Base-by-base conservation (phyloP, 768 basidiomycete species). In the Russula brevipes region DNA sequence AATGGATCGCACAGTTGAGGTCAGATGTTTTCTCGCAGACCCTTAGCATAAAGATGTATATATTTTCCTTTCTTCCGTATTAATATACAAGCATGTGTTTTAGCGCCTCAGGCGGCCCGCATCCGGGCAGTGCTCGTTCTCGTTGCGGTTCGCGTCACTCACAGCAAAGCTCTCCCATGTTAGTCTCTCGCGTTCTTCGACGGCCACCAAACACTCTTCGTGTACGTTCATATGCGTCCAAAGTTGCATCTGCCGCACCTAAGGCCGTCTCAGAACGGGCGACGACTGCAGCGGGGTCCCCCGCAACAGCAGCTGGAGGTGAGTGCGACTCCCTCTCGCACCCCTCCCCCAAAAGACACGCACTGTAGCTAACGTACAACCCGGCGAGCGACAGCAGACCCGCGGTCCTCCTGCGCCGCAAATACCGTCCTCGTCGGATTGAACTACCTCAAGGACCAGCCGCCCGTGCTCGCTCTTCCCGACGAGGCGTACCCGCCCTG, bases 401-500 rank as follows among this genome's bases (percentile, higher is more conserved):
- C 60, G 24, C 42, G 14, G 30, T 92, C 91, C 4, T 85, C 86
- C 36, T 94, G 91, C 73, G 69, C 80, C 7, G 76, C 84, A 14
- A 87, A 88, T 61, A 94, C 91, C 8, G 76, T 89, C 5, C 72
- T 97, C n/a, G 77, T 78, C n/a, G 94, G 93, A 3, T 71, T 90
- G 6, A 87, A 89, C 69, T 93, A 91, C 70, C 79, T 93, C 57
- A 96, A 96, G 73, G 86, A 83, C 57, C 89, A 94, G 70, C 76
- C 82, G 0, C 85, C 90, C 6, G 84, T 95, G 0, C 72, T 91
- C 30, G 90, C 94, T 1, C 75, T 81, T 11, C 77, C 88, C 0
- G 94, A 97, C 73, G 87, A 89, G 49, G 85, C 86, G 68, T 96
- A 97, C 72, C 94, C 94, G 3, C 73, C 82, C 7, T 97, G 94